Conservation (phyloP, 306 rosid species). For the Boehmeria nivea region DNA sequence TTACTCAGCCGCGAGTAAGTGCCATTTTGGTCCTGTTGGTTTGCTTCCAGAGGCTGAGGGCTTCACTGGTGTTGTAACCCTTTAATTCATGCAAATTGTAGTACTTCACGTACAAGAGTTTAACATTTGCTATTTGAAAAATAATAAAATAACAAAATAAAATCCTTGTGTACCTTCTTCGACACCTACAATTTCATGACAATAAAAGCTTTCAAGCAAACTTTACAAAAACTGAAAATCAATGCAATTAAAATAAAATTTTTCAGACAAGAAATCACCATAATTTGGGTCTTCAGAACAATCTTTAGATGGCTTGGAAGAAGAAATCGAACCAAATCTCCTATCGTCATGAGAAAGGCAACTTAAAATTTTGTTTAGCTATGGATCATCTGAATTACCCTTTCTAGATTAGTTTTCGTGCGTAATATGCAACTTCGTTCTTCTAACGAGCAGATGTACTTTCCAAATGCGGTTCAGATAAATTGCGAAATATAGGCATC, state of each 20-base stretch:
- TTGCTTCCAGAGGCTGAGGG: conserved; percentile 33
- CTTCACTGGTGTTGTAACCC: conserved; percentile 41
- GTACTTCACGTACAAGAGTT: no score
- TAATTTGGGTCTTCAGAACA: conserved; percentile 55
- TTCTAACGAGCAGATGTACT: no score
- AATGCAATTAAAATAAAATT: not conserved
- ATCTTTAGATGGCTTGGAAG: conserved; percentile 64
- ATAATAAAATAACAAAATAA: no score
- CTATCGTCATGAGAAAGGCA: no score
- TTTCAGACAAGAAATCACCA: conserved; percentile 35
- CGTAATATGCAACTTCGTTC: no score
- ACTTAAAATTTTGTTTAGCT: no score
- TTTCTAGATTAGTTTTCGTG: no score
- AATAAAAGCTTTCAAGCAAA: conserved; percentile 13
- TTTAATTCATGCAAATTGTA: not conserved
- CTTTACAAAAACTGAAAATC: conserved; percentile 6
- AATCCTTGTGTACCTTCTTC: conserved; percentile 42
- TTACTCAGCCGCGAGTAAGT: conserved; percentile 57
- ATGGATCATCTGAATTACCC: no score
- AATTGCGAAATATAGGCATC: no score
- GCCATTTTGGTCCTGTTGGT: conserved; percentile 53
- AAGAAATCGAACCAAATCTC: conserved; percentile 40
- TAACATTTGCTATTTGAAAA: not conserved
- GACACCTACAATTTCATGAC: conserved; percentile 35
- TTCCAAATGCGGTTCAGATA: no score